These are phyloP conservation scores for Pseudogymnoascus sp. DNA, from an alignment of 2,329 filamentous ascomycete species.

Conservation along the genomic window DNA sequence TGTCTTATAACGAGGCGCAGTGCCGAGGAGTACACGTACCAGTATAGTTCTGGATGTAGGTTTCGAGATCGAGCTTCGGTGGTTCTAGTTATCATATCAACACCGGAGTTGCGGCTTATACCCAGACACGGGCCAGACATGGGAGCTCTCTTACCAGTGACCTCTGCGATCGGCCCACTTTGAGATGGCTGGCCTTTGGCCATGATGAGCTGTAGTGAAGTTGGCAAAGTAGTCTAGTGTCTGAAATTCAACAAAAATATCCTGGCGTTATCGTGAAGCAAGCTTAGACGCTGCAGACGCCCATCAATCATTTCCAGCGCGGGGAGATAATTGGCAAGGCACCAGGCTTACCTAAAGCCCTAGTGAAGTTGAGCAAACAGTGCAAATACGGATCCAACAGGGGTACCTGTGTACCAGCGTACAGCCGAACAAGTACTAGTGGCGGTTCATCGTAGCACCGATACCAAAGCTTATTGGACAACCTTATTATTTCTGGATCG, in stretches of 20 bases:
- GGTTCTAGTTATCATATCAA: slow-evolving; percentile 43
- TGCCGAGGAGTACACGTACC: slow-evolving; percentile 42
- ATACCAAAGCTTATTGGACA: slow-evolving; percentile 8
- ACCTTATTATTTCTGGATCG: slow-evolving; percentile 8
- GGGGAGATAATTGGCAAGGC: not conserved
- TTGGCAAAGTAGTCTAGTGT: not conserved
- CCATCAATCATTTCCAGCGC: not conserved
- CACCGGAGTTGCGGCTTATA: not conserved
- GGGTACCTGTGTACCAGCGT: not conserved
- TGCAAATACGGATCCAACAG: not conserved
- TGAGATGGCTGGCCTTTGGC: not conserved
- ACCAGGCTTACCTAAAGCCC: slow-evolving; percentile 9
- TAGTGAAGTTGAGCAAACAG: slow-evolving; percentile 3
- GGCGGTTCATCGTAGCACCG: not conserved
- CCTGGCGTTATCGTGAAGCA: slow-evolving; percentile 2
- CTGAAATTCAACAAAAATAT: not conserved
- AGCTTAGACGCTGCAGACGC: not conserved
- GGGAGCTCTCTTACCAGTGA: slow-evolving; percentile 6
- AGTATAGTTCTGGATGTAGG: slow-evolving; percentile 82
- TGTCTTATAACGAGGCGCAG: not conserved
- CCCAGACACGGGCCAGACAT: not conserved
- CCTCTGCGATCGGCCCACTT: slow-evolving; percentile 4
- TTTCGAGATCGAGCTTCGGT: slow-evolving; percentile 85
- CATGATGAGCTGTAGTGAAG: not conserved
- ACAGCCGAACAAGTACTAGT: not conserved